Base-by-base conservation (phyloP, 169 alveolate species). In the Babesia caballi region DNA sequence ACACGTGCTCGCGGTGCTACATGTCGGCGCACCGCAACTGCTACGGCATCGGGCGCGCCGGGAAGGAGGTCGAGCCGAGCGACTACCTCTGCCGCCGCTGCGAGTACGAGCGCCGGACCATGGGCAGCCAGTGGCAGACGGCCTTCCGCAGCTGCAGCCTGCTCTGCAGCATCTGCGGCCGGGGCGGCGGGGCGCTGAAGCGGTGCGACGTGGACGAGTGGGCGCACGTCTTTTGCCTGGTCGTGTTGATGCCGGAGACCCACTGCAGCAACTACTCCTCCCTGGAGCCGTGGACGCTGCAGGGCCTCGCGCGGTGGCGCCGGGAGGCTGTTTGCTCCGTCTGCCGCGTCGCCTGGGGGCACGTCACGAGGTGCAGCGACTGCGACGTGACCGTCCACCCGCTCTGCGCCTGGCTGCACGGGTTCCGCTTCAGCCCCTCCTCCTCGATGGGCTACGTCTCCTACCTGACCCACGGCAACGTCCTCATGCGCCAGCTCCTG, bases 151-250 rank as follows among this genome's bases (percentile, higher is more conserved):
- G 90, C 61, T 67, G 74, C 83, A 54, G 75, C 28, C 38, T 84
- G 19, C 63, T 66, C 14, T 88, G 93, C 67, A 47, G 53, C 54
- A 73, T 88, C 4, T 88, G 93, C 60, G 82, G 85, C 66, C 71
- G 80, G 0, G 90, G 92, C 19, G 90, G 91, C 21, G 93, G 93
- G 41, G 91, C 92, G 32, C 38, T 86, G 41, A 86, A 83, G 46
- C 72, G 76, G 17, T 68, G 90, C 27, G 77, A 25, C 15, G 47
- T 8, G 0, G 91, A 83, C 30, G 68, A 46, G n/a, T 88, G 93
- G 78, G 59, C 54, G 57, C 88, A 81, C 42, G 49, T 58, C 25
- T 61, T 77, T n/a, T 68, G 82, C 77, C 85, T 44, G 53, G 14
- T 28, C 66, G 63, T 68, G 40, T 35, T 69, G 69, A 38, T 84